Evolutionary conservation across 2,329 filamentous ascomycete genomes (phyloP), one percentile per base, ranked within the genome.

Genomic region (Alternaria sp.): DNA sequence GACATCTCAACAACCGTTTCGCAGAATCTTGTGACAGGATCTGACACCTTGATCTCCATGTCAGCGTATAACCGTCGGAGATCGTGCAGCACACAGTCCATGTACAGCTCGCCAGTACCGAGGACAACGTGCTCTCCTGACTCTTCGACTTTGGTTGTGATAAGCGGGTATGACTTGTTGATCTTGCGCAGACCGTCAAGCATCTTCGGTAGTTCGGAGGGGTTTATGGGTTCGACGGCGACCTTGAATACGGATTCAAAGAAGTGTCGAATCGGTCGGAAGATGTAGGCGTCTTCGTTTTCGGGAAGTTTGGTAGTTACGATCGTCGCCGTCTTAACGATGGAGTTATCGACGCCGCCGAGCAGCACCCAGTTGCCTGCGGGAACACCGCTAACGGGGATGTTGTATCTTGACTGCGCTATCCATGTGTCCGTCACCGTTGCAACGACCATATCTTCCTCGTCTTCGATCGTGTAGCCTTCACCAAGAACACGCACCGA

Each of bases 1-100:
- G 93, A 97, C 67, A 95, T 96, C 77, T 99, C 95, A 36, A 97
- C 93, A 26, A 97, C 94, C 0, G 95, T 99, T 80, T 99, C 95
- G 79, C 93, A 97, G 83, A 99, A 99, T 46, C 95, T 86, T 14
- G 95, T 98, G 41, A 99, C 94, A 0, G 95, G 95, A 75, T 99
- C 95, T 0, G 95, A 99, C 48, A 99, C 92, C 80, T 98, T 98
- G 80, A 99, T 91, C 77, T 99, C 95, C 95, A 99, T 99, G 72
- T 98, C 94, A 13, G 95, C 93, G 74, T 97, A 99, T n/a, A 98
- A 80, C 39, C 89, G 87, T 53, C 95, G 90, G 45, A 99, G 84
- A 74, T 99, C 95, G 77, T 99, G 95, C 44, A 99, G 84, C 3
- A 99, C 94, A 72, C 95, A 99, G 77, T 99, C 95, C 93, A 99